A percentile compares a stretch with the other conserved stretches of the same genome.
These are phyloP conservation scores for Hanseniaspora thailandica DNA, from an alignment of 805 yeast genomes.

Conservation along the genomic window DNA sequence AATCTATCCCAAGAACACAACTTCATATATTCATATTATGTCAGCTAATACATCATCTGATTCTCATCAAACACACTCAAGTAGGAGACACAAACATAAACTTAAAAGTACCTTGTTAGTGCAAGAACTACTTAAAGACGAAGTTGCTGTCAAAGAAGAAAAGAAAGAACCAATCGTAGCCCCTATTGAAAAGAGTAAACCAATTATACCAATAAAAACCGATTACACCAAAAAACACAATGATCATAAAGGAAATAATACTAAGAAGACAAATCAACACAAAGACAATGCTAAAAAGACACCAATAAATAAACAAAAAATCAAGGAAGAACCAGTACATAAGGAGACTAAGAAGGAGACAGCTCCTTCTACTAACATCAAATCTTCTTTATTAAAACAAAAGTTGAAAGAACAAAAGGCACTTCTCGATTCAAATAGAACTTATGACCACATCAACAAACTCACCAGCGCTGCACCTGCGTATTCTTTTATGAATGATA, in stretches of 20 bases:
- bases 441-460: not conserved
- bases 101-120: constrained; percentile 1
- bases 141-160: not conserved
- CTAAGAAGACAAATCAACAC: not conserved
- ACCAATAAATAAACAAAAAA: not conserved
- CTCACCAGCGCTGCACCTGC: not conserved
- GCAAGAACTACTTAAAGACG: constrained; percentile 4
- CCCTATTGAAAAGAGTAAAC: not conserved
- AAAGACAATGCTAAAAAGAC: not conserved
- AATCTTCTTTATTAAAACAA: not conserved
- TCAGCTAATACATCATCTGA: not conserved
- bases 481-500: not conserved
- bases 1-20: not conserved
- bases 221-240: not conserved
- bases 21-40: not conserved
- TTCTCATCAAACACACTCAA: not conserved
- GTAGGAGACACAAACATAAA: not conserved
- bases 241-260: too few species aligned
- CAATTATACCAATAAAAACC: not conserved
- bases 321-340: not conserved
- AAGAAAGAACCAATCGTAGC: not conserved
- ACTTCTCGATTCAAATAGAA: not conserved
- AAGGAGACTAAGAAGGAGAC: not conserved
- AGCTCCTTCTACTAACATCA: not conserved
- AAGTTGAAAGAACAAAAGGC: constrained; percentile 4